These are phyloP conservation scores for Vigna nakashimae DNA, from an alignment of 306 rosid species.

Conservation along the genomic window DNA sequence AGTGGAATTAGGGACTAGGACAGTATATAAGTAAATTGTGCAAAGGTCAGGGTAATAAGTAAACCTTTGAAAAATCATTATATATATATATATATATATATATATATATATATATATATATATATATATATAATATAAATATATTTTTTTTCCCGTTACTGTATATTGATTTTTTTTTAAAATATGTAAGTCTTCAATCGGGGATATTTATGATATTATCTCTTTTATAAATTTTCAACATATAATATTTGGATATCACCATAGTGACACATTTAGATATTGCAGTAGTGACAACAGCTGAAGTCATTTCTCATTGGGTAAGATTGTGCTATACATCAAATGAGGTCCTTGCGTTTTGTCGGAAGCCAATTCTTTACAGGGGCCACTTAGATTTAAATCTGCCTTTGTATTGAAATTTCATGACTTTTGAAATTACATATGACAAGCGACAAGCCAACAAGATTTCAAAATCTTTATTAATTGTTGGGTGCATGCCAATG, in stretches of 20 bases:
- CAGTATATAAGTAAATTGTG: no score
- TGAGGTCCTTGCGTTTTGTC: neutral
- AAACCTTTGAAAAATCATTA: no score
- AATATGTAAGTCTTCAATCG: neutral
- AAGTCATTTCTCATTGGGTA: neutral
- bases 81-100: no score
- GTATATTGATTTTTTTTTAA: neutral
- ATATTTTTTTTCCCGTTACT: no score
- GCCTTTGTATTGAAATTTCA: neutral
- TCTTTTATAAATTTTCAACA: no score
- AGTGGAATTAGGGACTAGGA: neutral
- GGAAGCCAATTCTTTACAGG: neutral
- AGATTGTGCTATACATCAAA: neutral
- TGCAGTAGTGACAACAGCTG: neutral
- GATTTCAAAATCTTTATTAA: conserved; percentile 6
- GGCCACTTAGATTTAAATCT: neutral
- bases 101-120: no score
- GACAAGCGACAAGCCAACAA: conserved; percentile 3
- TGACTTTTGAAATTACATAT: neutral
- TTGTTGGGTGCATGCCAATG: neutral
- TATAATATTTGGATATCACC: no score
- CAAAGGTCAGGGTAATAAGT: no score
- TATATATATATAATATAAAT: no score
- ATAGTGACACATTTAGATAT: neutral
- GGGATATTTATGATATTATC: neutral